These are phyloP conservation scores for Lantana camara DNA, from an alignment of 257 asterid genomes.

Conservation along the genomic window DNA sequence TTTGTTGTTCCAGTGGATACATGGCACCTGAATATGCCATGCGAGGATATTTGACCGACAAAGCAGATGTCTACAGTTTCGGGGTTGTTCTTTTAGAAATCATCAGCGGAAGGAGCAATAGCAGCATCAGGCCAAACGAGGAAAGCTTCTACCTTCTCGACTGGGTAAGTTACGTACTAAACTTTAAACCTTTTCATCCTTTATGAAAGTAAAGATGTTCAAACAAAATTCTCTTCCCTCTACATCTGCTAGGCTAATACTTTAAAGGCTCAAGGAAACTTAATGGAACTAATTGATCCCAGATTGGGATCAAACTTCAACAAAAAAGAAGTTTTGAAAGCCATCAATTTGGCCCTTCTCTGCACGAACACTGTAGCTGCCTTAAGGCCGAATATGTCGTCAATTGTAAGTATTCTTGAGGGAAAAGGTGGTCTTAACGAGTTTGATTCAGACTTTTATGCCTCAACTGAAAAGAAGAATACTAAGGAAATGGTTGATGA, in stretches of 20 bases:
- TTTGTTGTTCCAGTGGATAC: constrained; percentile 42
- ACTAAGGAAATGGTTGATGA: not conserved
- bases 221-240: not conserved
- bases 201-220: not conserved
- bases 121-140: constrained; percentile 37
- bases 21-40: constrained; percentile 70
- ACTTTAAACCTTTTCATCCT: no score
- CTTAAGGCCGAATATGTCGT: constrained; percentile 66
- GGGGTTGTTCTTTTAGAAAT: constrained; percentile 56
- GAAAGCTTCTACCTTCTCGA: constrained; percentile 50
- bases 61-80: constrained; percentile 66
- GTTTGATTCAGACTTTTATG: constrained; percentile 22
- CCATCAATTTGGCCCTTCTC: constrained; percentile 51
- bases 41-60: constrained; percentile 63
- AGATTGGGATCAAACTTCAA: constrained; percentile 47
- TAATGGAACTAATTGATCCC: constrained; percentile 58
- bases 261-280: constrained; percentile 43
- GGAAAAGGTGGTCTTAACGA: constrained; percentile 35
- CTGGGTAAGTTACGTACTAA: constrained; percentile 38
- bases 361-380: constrained; percentile 49
- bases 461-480: not conserved
- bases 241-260: constrained; percentile 42
- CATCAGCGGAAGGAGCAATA: constrained; percentile 49
- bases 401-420: constrained; percentile 65
- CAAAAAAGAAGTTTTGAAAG: constrained; percentile 35